Base-by-base conservation (phyloP, 768 basidiomycete genomes). In the Russula earlei region DNA sequence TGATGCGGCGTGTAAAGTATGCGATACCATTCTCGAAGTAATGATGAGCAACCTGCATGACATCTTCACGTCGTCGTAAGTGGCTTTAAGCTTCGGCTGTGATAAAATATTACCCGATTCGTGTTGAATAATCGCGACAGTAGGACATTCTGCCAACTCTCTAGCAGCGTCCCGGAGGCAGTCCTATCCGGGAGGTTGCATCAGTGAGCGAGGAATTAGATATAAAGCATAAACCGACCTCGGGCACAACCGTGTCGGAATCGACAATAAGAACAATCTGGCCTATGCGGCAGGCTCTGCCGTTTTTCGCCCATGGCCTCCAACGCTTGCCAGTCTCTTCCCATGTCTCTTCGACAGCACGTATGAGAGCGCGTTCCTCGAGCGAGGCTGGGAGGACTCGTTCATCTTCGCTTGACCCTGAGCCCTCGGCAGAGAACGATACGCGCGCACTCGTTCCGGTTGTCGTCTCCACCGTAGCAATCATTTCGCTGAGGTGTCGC, bases 21-120 rank as follows among this genome's bases (percentile, higher is more conserved):
- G 69, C 70, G 51, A 75, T 70, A 6, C 73, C 74, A 62, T 75
- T 75, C 67, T 75, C 72, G 38, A 74, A 80, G 68, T 77, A 80
- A 61, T 78, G 75, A 57, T 74, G 68, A n/a, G 74, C 77, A 55
- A 78, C 78, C 67, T 80, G 76, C 77, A 79, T 78, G 59, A 80
- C 79, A 54, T 75, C 74, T 74, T 55, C 67, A 65, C 47, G 60
- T 7, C 49, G 15, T 62, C 22, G 20, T 59, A 67, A 68, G 66
- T 68, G 27, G 53, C 17, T 42, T n/a, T 19, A 37, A 7, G 24
- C n/a, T 22, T 31, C n/a, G 37, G n/a, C 22, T 10, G 12, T n/a
- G 31, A 22, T 38, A 60, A 37, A 37, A 25, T 54, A 65, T 59
- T 48, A 69, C 67, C 76, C 7, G 74, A 75, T 58, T 72, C 74